phyloP scores from a whole-genome alignment of 2,329 filamentous ascomycete genomes.

The Nothopassalora personata region DNA sequence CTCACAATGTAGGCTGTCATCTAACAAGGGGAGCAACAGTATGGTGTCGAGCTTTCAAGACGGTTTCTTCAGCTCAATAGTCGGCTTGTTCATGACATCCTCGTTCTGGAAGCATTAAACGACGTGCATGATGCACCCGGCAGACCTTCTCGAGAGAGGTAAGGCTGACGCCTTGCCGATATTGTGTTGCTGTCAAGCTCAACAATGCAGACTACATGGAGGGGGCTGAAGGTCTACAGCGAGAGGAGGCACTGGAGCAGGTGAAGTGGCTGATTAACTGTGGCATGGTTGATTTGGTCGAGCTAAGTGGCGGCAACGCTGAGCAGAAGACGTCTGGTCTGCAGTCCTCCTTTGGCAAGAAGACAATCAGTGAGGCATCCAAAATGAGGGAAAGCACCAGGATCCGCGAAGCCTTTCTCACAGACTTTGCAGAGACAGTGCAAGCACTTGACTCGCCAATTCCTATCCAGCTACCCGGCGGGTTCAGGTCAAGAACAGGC shows the following conservation, averaged over 20 bases:
- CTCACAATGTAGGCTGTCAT: no score
- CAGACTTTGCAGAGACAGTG: conserved; percentile 52
- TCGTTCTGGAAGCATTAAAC: neutral
- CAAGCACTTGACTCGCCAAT: conserved; percentile 24
- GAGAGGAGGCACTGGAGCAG: conserved; percentile 54
- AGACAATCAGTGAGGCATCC: conserved; percentile 34
- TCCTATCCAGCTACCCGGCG: conserved; percentile 51
- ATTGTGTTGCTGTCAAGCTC: conserved; percentile 47
- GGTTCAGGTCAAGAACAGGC: conserved; percentile 52
- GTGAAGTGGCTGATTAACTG: conserved; percentile 46
- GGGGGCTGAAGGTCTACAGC: conserved; percentile 23
- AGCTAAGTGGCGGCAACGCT: conserved; percentile 57
- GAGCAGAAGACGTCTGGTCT: conserved; percentile 22
- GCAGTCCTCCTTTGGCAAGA: conserved; percentile 20
- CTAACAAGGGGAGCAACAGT: no score
- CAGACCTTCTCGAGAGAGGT: neutral
- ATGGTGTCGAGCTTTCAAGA: no score
- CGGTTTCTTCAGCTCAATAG: no score
- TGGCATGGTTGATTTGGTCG: conserved; percentile 58
- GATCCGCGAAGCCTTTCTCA: conserved; percentile 62
- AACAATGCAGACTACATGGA: conserved; percentile 46
- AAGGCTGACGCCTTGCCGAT: conserved; percentile 16
- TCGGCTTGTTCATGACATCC: neutral
- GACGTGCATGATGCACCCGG: neutral
- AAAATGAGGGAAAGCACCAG: conserved; percentile 37